A percentile compares a stretch with the other conserved stretches of the same genome.
Conservation (phyloP, 169 alveolate genomes). For the Eimeria acervulina region DNA sequence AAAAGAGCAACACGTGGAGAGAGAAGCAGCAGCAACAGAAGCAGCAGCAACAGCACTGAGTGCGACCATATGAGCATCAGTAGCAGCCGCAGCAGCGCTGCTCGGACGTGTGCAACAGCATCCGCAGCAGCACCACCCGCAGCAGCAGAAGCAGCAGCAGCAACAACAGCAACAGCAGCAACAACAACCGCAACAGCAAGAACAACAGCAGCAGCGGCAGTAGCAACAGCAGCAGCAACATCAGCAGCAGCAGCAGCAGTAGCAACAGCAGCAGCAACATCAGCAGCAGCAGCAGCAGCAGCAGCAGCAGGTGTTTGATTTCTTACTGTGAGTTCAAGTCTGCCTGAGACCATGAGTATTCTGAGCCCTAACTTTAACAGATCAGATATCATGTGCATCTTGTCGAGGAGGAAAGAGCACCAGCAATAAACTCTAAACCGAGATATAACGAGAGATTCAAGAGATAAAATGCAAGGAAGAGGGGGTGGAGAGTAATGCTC, state of each 20-base stretch:
- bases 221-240: neutral
- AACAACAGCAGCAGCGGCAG: neutral
- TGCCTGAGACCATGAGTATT: conserved; percentile 82
- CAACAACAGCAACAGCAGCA: too few relatives aligned
- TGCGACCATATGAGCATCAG: neutral
- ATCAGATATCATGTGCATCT: conserved; percentile 92
- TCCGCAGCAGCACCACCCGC: too few relatives aligned
- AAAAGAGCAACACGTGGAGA: too few relatives aligned
- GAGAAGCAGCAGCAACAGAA: neutral
- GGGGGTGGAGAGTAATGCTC: conserved; percentile 86
- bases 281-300: conserved; percentile 13
- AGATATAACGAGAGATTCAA: conserved; percentile 89
- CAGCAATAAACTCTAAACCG: conserved; percentile 89
- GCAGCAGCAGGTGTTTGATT: too few relatives aligned
- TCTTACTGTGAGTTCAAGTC: conserved; percentile 77
- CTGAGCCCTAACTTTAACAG: conserved; percentile 89
- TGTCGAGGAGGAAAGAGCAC: conserved; percentile 91
- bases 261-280: neutral
- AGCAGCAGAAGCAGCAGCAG: too few relatives aligned
- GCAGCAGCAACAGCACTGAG: neutral
- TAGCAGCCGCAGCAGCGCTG: neutral
- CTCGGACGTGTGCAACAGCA: too few relatives aligned
- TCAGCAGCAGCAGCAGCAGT: neutral
- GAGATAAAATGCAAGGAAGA: conserved; percentile 88
- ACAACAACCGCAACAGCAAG: neutral